Evolutionary conservation across 768 basidiomycete genomes (phyloP), one percentile per base, ranked within the genome.

Genomic region (Coprinopsis cinerea): DNA sequence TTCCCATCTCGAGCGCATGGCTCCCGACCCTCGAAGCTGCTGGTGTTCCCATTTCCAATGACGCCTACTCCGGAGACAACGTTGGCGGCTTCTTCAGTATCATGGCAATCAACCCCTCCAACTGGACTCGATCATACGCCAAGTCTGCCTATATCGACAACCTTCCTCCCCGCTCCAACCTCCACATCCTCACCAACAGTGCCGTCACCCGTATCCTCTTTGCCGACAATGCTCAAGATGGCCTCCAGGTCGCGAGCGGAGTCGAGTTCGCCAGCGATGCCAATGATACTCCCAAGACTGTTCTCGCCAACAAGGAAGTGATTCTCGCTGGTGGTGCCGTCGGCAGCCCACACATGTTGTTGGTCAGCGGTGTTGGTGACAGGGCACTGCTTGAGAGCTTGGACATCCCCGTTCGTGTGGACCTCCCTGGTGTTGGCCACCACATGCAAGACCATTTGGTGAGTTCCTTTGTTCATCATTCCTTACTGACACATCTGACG

Each of bases 101-200:
- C 4, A 75, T 75, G 6, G 67, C 77, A 7, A 79, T 86, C 61
- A 85, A 87, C 64, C 77, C 80, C 1, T 48, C 67, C 18, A 85
- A 83, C 64, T 80, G 78, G 73, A 83, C 81, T 7, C 77, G 84
- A 37, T 83, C 81, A 2, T 85, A 86, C 66, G 70, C 83, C 28
- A 75, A 77, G 55, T 74, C 79, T 0, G 83, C 76, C 0, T 84
- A 82, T 69, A 78, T 84, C 64, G 84, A 85, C 62, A 71, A 78
- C 3, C 70, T 84, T 1, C 78, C 82, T 0, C 74, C 79, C 18
- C 76, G 83, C 37, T 49, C 72, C 20, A 87, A 87, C 58, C 73
- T 87, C 34, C 76, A 79, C 57, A 76, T 88, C 52, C 69, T 87
- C 20, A 67, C 77, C 7, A 76, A 78, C 47, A 69, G 76, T 13